Evolutionary conservation across 75 land plant genomes (phyloP), one percentile per base, ranked within the genome.

Genomic region (Sequoia sempervirens): DNA sequence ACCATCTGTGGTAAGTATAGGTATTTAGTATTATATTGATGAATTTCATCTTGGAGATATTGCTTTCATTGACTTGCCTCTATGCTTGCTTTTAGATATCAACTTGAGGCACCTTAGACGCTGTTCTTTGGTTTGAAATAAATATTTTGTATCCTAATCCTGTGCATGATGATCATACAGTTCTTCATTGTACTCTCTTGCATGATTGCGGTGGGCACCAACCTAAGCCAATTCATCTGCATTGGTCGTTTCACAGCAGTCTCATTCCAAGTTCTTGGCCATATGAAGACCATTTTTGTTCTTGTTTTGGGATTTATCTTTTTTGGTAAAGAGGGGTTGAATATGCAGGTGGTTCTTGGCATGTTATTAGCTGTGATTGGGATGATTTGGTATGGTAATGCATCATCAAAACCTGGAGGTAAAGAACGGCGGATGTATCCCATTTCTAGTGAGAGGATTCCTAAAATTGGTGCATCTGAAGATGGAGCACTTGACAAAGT

Each of bases 171-270:
- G 46, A 74, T 53, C 30, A 37, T 91, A 85, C 95, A 95, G 95
- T 82, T 95, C 53, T 94, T 95, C 82, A 92, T 95, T 52, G 73
- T 87, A 14, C 85, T 95, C 4, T 95, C 97, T 23, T 95, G 97
- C 86, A 41, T 86, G 3, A 91, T 95, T 58, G 96, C 97, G 1
- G 92, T 95, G n/a, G 93, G 93, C 36, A 91, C 93, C 86, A 95
- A 95, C 88, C 85, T 95, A 20, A 95, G 97, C 86, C 97, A 95
- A 75, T 95, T 92, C 81, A 90, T 95, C 79, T 95, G 97, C 92
- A 95, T 95, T 83, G 97, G 97, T 58, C 85, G 96, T 82, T 95
- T 95, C 87, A 92, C 94, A 50, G 97, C 95, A 38, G 95, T 95
- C 5, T 88, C 96, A 1, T 95, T 95, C 80, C 95, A 93, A 85